Percentiles rank a stretch among this genome's conserved stretches.
phyloP scores from a whole-genome alignment of 73 alveolate species.

The Tetrahymena borealis region DNA sequence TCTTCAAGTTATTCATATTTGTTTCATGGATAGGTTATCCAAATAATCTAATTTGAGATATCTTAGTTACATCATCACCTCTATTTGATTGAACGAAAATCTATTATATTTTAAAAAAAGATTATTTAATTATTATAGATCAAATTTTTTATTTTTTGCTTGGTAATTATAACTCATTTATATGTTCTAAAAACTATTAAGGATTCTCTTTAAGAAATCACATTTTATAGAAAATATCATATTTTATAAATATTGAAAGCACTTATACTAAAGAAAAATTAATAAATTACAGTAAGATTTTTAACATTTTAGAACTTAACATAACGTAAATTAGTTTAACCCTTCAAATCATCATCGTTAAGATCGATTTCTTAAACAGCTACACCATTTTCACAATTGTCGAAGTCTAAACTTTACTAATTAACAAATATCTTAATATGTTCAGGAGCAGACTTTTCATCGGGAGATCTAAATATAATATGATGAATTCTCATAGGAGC shows the following conservation, averaged over 20 bases:
- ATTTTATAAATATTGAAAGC: not conserved
- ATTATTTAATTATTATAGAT: not conserved
- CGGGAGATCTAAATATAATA: not conserved
- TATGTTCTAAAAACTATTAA: no score
- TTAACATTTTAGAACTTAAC: not conserved
- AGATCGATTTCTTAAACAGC: not conserved
- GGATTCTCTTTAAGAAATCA: no score
- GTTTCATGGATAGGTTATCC: slow-evolving; percentile 1
- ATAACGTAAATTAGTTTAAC: not conserved
- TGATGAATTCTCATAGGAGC: not conserved
- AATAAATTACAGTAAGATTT: not conserved
- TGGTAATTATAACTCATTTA: no score
- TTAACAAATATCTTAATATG: not conserved
- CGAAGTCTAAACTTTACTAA: not conserved
- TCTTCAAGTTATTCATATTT: not conserved
- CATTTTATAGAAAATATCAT: no score
- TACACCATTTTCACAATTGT: not conserved
- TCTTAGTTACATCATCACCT: not conserved
- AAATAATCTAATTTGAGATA: not conserved
- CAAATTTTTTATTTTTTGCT: not conserved
- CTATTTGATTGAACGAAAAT: not conserved
- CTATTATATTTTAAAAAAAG: not conserved
- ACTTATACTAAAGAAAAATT: not conserved
- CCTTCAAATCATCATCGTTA: not conserved
- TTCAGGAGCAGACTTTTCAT: not conserved